Evolutionary conservation across 805 yeast genomes (phyloP), one percentile per base, ranked within the genome.

Genomic region (Lipomyces anomalus): DNA sequence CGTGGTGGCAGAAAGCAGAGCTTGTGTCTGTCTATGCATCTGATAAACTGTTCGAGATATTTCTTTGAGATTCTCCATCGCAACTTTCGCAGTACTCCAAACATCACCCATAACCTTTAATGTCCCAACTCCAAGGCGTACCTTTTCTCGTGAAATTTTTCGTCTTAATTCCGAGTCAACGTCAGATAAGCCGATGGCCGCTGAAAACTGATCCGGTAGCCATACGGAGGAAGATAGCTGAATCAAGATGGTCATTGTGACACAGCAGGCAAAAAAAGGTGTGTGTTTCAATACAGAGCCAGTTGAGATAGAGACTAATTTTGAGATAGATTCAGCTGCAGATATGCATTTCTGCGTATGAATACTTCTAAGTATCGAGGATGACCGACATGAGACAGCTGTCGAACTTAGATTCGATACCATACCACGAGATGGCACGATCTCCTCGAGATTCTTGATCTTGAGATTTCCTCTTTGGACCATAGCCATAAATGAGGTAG

Each of bases 211-310:
- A 20, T 20, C 36, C 9, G 36, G 17, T 20, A 16, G 36, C 52
- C 52, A 48, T 6, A 48, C 52, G 35, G 45, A 44, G 4, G 46
- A 39, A 2, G 42, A 23, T n/a, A 44, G 30, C 34, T 48, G 48
- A 6, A 42, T 40, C 9, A 48, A n/a, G 29, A 42, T 16, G 30
- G 48, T 24, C 20, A 41, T 21, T 17, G 41, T 34, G 16, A 48
- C 21, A 3, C 42, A 21, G 40, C 52, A 48, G 13, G 48, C 22
- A 42, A 48, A 44, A 24, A 41, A 44, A 30, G 52, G 52, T 11
- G 49, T 38, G 9, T 47, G 45, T 20, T 37, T 26, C 38, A 22
- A 29, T 17, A 44, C 23, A 6, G 47, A 22, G 22, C 18, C 34
- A 3, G 51, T 39, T 7, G 51, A 38, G 13, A 39, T 18, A 6